Evolutionary conservation across 257 asterid species (phyloP).

Genomic region (Lantana camara): DNA sequence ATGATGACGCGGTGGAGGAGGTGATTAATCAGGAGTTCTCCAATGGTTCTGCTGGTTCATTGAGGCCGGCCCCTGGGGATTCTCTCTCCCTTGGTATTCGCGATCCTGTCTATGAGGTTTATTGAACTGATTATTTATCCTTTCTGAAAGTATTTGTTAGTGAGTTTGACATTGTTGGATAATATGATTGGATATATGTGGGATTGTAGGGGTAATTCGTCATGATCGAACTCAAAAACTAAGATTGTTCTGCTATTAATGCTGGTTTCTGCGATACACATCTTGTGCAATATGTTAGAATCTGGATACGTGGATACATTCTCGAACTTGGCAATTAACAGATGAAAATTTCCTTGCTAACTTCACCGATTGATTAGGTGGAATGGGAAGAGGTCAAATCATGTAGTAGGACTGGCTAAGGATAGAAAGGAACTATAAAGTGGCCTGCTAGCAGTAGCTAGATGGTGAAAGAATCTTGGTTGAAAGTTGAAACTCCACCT

Average conservation of each 20-base stretch:
- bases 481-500: conserved; percentile 13
- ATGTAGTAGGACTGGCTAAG: neutral
- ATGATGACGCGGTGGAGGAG: conserved; percentile 32
- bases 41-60: conserved; percentile 47
- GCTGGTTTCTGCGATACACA: neutral
- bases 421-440: neutral
- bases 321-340: neutral
- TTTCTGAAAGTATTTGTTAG: neutral
- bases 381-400: neutral
- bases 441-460: neutral
- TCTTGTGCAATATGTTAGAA: neutral
- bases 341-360: neutral
- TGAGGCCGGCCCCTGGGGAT: conserved; percentile 55
- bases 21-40: conserved; percentile 41
- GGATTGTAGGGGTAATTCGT: too few relatives aligned
- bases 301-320: conserved; percentile 3
- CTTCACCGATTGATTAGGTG: too few relatives aligned
- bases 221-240: neutral
- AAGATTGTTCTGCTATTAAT: neutral
- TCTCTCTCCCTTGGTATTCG: conserved; percentile 84
- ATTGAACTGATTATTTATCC: neutral
- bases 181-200: conserved; percentile 13
- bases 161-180: conserved; percentile 15
- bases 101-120: conserved; percentile 93
- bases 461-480: conserved; percentile 3